phyloP scores from a whole-genome alignment of 2,329 filamentous ascomycete genomes.

The Diplocarpon rosae region DNA sequence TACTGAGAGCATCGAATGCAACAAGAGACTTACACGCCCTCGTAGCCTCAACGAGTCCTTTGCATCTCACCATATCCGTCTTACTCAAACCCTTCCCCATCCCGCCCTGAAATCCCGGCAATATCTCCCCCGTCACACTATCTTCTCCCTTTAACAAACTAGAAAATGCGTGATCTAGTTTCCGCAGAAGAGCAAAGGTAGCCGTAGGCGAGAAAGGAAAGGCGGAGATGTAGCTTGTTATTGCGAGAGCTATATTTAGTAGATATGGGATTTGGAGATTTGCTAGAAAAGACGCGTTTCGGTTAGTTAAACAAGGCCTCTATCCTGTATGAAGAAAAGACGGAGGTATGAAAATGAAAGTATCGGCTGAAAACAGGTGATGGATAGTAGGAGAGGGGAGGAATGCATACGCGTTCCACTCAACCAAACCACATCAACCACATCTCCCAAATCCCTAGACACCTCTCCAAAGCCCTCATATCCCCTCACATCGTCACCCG shows the following conservation, averaged over 20 bases:
- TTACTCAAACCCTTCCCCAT: slow-evolving; percentile 51
- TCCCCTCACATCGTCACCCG: slow-evolving; percentile 45
- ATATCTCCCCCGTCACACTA: slow-evolving; percentile 47
- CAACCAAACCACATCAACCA: slow-evolving; percentile 77
- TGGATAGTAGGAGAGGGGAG: slow-evolving; percentile 13
- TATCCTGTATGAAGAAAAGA: neutral
- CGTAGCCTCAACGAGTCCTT: slow-evolving; percentile 68
- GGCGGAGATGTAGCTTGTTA: slow-evolving; percentile 59
- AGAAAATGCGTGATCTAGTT: slow-evolving; percentile 75
- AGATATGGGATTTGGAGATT: slow-evolving; percentile 75
- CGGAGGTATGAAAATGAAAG: neutral
- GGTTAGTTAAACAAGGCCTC: neutral
- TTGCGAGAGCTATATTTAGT: slow-evolving; percentile 62
- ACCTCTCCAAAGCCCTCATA: slow-evolving; percentile 46
- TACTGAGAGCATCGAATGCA: too few relatives aligned
- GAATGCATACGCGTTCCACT: slow-evolving; percentile 68
- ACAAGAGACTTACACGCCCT: slow-evolving; percentile 35
- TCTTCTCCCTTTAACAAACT: slow-evolving; percentile 61
- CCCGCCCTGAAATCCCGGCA: slow-evolving; percentile 61
- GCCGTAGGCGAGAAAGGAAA: slow-evolving; percentile 59
- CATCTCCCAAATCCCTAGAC: slow-evolving; percentile 59
- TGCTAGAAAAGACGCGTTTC: slow-evolving; percentile 40
- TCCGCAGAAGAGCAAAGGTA: slow-evolving; percentile 61
- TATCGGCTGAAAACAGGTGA: neutral
- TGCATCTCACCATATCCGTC: slow-evolving; percentile 81